Percentiles rank a stretch among this genome's conserved stretches.
Conservation (phyloP, 2,329 filamentous ascomycete species). For the Beauveria sp. region DNA sequence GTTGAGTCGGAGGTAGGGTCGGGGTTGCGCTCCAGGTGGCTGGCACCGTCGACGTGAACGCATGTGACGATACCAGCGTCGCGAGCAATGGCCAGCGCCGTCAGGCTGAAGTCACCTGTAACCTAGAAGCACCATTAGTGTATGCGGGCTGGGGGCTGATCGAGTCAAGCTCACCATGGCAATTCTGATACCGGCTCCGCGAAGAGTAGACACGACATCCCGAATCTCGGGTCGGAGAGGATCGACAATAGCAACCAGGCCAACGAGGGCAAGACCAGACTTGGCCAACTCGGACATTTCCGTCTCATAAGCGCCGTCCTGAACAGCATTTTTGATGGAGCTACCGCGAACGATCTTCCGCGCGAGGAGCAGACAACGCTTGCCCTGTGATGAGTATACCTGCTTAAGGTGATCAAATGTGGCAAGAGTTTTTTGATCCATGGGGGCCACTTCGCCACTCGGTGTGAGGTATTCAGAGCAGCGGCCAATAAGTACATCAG, state of each 20-base stretch:
- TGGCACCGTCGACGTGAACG: constrained; percentile 43
- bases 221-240: constrained; percentile 68
- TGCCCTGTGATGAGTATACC: constrained; percentile 59
- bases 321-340: constrained; percentile 30
- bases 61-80: constrained; percentile 64
- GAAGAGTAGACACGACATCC: constrained; percentile 56
- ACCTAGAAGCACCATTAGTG: constrained; percentile 34
- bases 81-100: constrained; percentile 63
- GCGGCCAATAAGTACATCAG: constrained; percentile 61
- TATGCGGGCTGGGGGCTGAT: background rate
- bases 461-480: constrained; percentile 50
- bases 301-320: constrained; percentile 42
- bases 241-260: constrained; percentile 71
- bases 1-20: constrained; percentile 6
- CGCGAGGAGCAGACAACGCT: constrained; percentile 59
- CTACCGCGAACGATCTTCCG: constrained; percentile 45
- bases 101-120: constrained; percentile 70
- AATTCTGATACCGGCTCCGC: constrained; percentile 64
- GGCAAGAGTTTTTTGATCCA: constrained; percentile 38
- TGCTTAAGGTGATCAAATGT: constrained; percentile 56
- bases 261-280: constrained; percentile 59
- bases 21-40: constrained; percentile 38
- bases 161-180: constrained; percentile 52
- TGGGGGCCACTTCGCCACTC: constrained; percentile 43
- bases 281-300: constrained; percentile 47